These are phyloP conservation scores for Colletotrichum navitas DNA, from an alignment of 2,329 filamentous ascomycete genomes.

Conservation along the genomic window DNA sequence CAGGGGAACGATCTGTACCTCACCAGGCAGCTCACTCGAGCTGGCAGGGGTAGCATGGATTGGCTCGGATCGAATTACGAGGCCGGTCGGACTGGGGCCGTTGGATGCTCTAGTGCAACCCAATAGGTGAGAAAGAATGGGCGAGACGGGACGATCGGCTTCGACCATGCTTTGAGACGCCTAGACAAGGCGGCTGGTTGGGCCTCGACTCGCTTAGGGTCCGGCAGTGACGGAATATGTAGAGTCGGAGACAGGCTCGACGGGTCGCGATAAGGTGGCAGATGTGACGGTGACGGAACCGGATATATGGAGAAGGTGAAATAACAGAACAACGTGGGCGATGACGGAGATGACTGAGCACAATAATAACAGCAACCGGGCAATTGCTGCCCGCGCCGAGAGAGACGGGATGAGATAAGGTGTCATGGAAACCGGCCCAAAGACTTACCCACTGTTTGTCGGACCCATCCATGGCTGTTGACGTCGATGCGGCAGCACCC, in stretches of 20 bases:
- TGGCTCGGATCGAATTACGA: conserved; percentile 4
- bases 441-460: conserved; percentile 65
- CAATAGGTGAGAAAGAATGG: conserved; percentile 12
- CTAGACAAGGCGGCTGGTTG: not conserved
- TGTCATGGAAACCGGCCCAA: conserved; percentile 15
- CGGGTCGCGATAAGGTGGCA: conserved; percentile 31
- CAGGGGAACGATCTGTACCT: conserved; percentile 33
- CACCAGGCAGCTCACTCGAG: conserved; percentile 19
- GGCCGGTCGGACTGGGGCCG: conserved; percentile 7
- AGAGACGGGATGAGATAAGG: not conserved
- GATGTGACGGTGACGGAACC: conserved; percentile 24
- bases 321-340: conserved; percentile 27
- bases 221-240: conserved; percentile 36
- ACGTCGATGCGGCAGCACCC: not conserved
- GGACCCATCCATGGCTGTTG: conserved; percentile 43
- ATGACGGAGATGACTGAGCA: conserved; percentile 33
- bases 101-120: conserved; percentile 18
- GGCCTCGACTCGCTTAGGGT: conserved; percentile 13
- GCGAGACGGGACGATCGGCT: conserved; percentile 36
- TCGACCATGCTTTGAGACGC: conserved; percentile 18
- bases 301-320: conserved; percentile 23
- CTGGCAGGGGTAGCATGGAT: conserved; percentile 35
- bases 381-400: not conserved
- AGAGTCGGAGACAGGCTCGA: conserved; percentile 6
- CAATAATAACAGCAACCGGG: conserved; percentile 27